phyloP scores from a whole-genome alignment of 495 filamentous ascomycete genomes.

The Diplogelasinospora grovesii region DNA sequence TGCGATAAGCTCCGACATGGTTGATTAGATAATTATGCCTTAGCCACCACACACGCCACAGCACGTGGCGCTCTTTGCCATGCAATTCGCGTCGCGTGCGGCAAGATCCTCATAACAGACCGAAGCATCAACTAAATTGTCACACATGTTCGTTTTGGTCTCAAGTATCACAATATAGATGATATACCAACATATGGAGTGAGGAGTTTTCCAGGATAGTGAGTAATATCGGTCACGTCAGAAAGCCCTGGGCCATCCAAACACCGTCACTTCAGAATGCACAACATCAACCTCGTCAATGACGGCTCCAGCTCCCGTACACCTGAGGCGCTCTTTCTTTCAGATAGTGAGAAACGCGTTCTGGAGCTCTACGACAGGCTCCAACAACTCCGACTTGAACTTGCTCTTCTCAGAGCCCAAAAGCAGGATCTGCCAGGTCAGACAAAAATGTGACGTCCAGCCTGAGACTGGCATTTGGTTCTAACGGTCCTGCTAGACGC shows the following conservation, averaged over 20 bases:
- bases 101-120: too few relatives aligned
- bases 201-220: too few relatives aligned
- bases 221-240: too few relatives aligned
- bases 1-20: too few relatives aligned
- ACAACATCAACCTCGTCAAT: constrained; percentile 5
- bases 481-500: constrained; percentile 3
- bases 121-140: background rate
- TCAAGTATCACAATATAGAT: too few relatives aligned
- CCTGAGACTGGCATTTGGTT: background rate
- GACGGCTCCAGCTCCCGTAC: background rate
- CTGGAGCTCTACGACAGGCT: constrained; percentile 63
- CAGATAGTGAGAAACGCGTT: constrained; percentile 50
- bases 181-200: too few relatives aligned
- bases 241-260: too few relatives aligned
- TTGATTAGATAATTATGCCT: too few relatives aligned
- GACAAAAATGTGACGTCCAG: background rate
- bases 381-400: constrained; percentile 63
- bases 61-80: too few relatives aligned
- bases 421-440: constrained; percentile 9
- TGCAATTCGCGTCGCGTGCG: too few relatives aligned
- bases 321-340: constrained; percentile 1
- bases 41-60: too few relatives aligned
- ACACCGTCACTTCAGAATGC: background rate
- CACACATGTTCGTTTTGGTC: background rate
- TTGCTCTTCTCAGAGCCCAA: constrained; percentile 55